A percentile compares a stretch with the other conserved stretches of the same genome.
Evolutionary conservation across 2,329 filamentous ascomycete genomes (phyloP).

Genomic region (Colletotrichum aenigma): DNA sequence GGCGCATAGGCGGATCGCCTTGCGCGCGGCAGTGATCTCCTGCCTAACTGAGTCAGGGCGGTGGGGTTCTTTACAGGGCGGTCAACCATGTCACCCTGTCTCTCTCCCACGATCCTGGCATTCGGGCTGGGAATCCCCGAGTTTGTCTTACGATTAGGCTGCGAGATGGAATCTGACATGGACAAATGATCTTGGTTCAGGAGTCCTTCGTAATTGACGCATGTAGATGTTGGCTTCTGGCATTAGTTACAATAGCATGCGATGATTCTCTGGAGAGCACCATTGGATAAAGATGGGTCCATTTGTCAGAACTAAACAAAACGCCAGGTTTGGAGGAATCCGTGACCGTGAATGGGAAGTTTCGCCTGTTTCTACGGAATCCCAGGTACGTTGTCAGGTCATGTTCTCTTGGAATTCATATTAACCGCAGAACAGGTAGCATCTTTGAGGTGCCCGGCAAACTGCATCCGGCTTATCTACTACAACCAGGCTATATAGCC

Average conservation of each 20-base stretch:
- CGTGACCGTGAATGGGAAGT: background rate
- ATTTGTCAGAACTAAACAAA: background rate
- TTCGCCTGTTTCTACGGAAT: background rate
- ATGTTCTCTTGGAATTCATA: rapidly evolving
- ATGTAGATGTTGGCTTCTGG: background rate
- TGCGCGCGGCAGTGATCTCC: background rate
- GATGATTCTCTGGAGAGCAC: background rate
- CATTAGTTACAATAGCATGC: background rate
- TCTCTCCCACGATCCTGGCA: background rate
- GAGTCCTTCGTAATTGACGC: background rate
- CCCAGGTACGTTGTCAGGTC: background rate
- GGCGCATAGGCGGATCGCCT: background rate
- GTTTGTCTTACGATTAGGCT: background rate
- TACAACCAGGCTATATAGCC: background rate
- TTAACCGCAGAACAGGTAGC: background rate
- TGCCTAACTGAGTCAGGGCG: background rate
- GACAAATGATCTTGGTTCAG: background rate
- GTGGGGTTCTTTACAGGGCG: background rate
- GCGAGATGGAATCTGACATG: background rate
- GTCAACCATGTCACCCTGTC: background rate
- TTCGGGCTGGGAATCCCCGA: background rate
- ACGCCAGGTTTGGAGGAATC: background rate
- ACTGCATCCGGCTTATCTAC: background rate
- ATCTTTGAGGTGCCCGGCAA: background rate
- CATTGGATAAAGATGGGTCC: background rate